Conservation (phyloP, 768 basidiomycete genomes). For the Rhizopogon rudus region DNA sequence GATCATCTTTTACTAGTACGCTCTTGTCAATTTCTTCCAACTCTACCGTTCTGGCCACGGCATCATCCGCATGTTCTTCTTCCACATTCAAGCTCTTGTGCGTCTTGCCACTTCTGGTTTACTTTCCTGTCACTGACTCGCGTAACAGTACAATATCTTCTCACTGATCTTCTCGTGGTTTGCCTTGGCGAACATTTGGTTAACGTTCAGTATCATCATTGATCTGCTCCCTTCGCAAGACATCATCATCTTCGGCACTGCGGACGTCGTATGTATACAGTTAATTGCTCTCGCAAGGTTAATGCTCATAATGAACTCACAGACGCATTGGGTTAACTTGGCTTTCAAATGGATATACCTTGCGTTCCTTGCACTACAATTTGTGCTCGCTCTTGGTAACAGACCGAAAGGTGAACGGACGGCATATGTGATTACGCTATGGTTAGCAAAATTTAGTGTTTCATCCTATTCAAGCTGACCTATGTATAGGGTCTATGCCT, state of each 20-base stretch:
- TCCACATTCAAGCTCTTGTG: slow-evolving; percentile 90
- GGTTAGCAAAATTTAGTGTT: slow-evolving; percentile 32
- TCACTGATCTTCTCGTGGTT: slow-evolving; percentile 91
- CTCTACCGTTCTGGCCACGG: slow-evolving; percentile 86
- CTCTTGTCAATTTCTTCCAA: slow-evolving; percentile 88
- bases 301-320: slow-evolving; percentile 2
- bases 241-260: slow-evolving; percentile 69
- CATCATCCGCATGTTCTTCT: slow-evolving; percentile 91
- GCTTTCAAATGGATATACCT: slow-evolving; percentile 86
- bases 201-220: slow-evolving; percentile 96
- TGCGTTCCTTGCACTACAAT: slow-evolving; percentile 77
- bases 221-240: slow-evolving; percentile 61
- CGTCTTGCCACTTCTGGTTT: slow-evolving; percentile 23
- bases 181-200: slow-evolving; percentile 86
- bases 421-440: slow-evolving; percentile 67
- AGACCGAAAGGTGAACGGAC: slow-evolving; percentile 85
- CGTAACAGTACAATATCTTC: slow-evolving; percentile 74
- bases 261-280: slow-evolving; percentile 49
- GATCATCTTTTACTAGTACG: slow-evolving; percentile 49
- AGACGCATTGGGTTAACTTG: slow-evolving; percentile 90
- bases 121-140: background rate
- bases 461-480: slow-evolving; percentile 4
- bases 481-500: slow-evolving; percentile 68
- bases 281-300: background rate
- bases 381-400: slow-evolving; percentile 71